Evolutionary conservation across 805 yeast species (phyloP).

Genomic region (Candida maesae): DNA sequence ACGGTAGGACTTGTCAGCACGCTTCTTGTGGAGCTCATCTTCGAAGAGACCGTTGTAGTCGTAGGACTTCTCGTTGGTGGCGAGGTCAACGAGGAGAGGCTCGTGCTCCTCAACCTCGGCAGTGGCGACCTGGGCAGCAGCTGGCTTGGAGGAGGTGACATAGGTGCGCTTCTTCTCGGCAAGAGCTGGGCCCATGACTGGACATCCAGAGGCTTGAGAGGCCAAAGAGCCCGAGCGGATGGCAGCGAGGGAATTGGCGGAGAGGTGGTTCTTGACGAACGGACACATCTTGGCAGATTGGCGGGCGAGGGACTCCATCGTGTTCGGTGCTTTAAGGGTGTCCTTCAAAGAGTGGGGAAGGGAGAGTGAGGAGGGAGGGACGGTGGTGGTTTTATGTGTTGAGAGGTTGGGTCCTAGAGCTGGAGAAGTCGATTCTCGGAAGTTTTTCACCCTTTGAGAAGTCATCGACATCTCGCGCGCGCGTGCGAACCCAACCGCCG

Average conservation of each 20-base stretch:
- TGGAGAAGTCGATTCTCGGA: background rate
- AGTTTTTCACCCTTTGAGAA: background rate
- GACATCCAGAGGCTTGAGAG: slow-evolving; percentile 69
- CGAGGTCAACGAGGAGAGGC: slow-evolving; percentile 28
- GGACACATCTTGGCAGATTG: slow-evolving; percentile 82
- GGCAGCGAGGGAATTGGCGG: slow-evolving; percentile 56
- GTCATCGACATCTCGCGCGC: no score
- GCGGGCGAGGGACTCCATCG: slow-evolving; percentile 80
- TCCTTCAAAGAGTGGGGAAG: background rate
- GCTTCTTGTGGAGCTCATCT: slow-evolving; percentile 65
- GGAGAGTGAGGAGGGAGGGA: background rate
- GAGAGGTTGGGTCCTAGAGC: no score
- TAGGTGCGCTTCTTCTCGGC: slow-evolving; percentile 32
- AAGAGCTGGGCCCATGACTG: slow-evolving; percentile 86
- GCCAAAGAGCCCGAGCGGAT: slow-evolving; percentile 34
- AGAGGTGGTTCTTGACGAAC: slow-evolving; percentile 54
- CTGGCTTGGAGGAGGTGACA: slow-evolving; percentile 34
- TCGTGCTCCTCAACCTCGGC: slow-evolving; percentile 26
- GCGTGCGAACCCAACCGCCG: background rate
- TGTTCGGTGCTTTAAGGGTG: background rate
- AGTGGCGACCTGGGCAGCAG: slow-evolving; percentile 27
- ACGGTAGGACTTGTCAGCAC: slow-evolving; percentile 88
- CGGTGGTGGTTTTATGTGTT: no score
- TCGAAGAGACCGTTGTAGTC: slow-evolving; percentile 72
- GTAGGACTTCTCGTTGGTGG: slow-evolving; percentile 50